Conservation (phyloP, 2,329 filamentous ascomycete genomes). For the Cryphonectria nitschkei region DNA sequence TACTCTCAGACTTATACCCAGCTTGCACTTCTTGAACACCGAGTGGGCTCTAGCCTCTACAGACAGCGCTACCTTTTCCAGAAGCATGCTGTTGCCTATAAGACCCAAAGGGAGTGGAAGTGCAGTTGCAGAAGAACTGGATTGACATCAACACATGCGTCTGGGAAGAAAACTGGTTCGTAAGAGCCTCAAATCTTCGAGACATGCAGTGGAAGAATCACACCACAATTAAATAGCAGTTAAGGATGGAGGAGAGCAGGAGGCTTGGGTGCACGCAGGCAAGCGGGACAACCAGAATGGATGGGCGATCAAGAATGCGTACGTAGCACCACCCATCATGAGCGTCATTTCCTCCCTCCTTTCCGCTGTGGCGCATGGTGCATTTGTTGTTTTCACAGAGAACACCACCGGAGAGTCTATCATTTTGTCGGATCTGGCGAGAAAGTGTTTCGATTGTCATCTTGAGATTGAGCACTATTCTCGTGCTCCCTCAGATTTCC, state of each 20-base stretch:
- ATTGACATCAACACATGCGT: background rate
- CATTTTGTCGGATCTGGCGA: slow-evolving; percentile 11
- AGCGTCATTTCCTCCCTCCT: background rate
- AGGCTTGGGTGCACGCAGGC: background rate
- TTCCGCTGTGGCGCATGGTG: background rate
- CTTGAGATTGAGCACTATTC: slow-evolving; percentile 13
- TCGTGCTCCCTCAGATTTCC: slow-evolving; percentile 10
- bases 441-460: slow-evolving; percentile 25
- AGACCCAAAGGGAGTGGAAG: background rate
- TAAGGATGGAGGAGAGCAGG: background rate
- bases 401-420: background rate
- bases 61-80: too few species aligned
- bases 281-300: background rate
- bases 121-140: too few species aligned
- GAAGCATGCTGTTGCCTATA: background rate
- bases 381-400: background rate
- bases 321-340: background rate
- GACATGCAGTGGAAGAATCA: too few species aligned
- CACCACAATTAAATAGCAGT: background rate
- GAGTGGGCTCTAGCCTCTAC: background rate
- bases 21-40: background rate
- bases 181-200: too few species aligned
- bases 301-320: background rate
- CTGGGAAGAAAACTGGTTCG: too few species aligned
- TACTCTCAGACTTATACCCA: background rate